Evolutionary conservation across 345 rosid genomes (phyloP).

Genomic region (Eucalyptus cloeziana): DNA sequence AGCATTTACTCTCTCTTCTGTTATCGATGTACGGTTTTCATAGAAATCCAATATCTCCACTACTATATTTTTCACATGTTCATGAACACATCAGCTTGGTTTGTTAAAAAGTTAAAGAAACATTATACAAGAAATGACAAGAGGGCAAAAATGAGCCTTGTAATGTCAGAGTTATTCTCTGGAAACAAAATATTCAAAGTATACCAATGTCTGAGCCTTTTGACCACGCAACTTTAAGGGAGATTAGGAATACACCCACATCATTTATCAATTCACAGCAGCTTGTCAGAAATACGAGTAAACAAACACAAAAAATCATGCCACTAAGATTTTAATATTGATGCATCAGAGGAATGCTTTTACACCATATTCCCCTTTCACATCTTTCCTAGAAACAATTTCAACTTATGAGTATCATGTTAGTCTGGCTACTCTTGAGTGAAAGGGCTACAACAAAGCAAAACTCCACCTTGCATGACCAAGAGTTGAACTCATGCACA

Average conservation of each 20-base stretch:
- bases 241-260: not conserved
- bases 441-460: not conserved
- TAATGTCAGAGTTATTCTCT: not conserved
- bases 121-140: not conserved
- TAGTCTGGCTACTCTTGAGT: not conserved
- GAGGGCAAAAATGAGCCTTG: not conserved
- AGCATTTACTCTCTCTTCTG: slow-evolving; percentile 23
- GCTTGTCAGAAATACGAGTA: not conserved
- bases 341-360: not conserved
- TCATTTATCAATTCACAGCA: not conserved
- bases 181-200: not conserved
- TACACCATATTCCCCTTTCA: not conserved
- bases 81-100: not conserved
- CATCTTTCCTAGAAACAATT: not conserved
- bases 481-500: not conserved
- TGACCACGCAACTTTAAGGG: not conserved
- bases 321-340: not conserved
- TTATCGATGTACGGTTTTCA: slow-evolving; percentile 16
- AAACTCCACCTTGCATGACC: not conserved
- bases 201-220: not conserved
- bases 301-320: not conserved
- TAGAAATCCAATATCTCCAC: slow-evolving; percentile 51
- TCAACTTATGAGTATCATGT: not conserved
- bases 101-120: not conserved
- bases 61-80: slow-evolving; percentile 36